These are phyloP conservation scores for Chlorella vulgaris DNA, from an alignment of 139 green algal species.

Conservation along the genomic window DNA sequence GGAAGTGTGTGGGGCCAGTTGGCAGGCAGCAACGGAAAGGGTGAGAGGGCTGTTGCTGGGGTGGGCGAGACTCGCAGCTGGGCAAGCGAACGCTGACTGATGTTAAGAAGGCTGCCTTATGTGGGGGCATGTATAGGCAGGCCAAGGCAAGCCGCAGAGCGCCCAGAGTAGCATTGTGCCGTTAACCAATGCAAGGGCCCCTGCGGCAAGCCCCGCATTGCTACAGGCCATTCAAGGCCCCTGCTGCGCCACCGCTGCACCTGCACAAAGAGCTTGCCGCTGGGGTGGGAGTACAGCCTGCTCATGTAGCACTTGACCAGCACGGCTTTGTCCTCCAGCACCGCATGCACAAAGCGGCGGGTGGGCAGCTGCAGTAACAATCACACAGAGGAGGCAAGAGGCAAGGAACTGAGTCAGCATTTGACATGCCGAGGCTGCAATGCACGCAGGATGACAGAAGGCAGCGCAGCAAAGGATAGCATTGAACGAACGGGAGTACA, in stretches of 20 bases:
- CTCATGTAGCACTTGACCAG: conserved; percentile 77
- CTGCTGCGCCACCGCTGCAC: background rate
- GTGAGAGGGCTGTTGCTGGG: no score
- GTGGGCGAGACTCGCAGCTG: no score
- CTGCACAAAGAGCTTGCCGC: conserved; percentile 37
- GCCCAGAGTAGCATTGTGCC: no score
- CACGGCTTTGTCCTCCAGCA: conserved; percentile 85
- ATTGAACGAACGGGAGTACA: background rate
- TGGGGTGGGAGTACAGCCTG: conserved; percentile 51
- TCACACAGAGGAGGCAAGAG: background rate
- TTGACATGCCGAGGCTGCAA: background rate
- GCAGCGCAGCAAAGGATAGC: background rate
- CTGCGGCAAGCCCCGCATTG: background rate
- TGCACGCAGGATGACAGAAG: background rate
- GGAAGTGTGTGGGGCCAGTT: background rate
- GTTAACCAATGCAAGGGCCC: no score
- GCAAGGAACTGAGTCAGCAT: background rate
- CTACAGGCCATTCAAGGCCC: background rate
- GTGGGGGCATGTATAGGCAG: no score
- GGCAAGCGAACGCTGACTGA: no score
- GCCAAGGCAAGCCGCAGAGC: no score
- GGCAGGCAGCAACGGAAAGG: background rate
- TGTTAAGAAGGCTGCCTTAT: no score
- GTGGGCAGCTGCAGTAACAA: conserved; percentile 72
- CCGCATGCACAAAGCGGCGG: conserved; percentile 79